Base-by-base conservation (phyloP, 805 yeast species). In the Metschnikowia reukaufii region DNA sequence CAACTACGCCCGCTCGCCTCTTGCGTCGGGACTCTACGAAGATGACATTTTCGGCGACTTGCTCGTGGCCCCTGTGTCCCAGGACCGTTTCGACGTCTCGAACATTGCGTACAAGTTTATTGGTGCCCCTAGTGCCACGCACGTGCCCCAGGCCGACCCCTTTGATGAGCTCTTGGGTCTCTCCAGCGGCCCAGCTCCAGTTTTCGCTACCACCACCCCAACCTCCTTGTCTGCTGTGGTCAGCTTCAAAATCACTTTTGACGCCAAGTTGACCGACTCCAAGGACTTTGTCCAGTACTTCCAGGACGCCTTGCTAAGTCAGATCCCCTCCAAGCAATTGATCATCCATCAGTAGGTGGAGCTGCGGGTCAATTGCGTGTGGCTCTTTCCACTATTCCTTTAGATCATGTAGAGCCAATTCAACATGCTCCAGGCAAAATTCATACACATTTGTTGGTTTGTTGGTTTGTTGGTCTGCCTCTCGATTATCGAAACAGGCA, bases 31-130 rank as follows among this genome's bases (percentile, higher is more conserved):
- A 16, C 34, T 39, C 39, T 41, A 37, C 32, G 46, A 47, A 6
- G 60, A 57, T 16, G 74, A 67, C 42, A 46, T 70, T 23, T 72
- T 72, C 49, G 74, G 67, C 47, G 74, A 67, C 42, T 63, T 72
- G 52, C 53, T 72, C 21, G 61, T 61, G 25, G 67, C 76, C 6
- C 58, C 73, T 3, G 69, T 63, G 7, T 62, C 68, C 10, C 58
- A 67, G 46, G 52, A 54, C 37, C 61, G 77, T 52, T 72, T 72
- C 48, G 66, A 64, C 36, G 67, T 72, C 17, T 58, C 52, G 41
- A 65, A 61, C 30, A 52, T 60, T 16, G 48, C 60, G 36, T 69
- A 63, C 56, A 55, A 60, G 39, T 66, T 63, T 51, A 36, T 49
- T 19, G 57, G 55, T 17, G 44, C 31, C 12, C 31, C 7, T 37